Evolutionary conservation across 768 basidiomycete species (phyloP).

Genomic region (Mycena rebaudengoi): DNA sequence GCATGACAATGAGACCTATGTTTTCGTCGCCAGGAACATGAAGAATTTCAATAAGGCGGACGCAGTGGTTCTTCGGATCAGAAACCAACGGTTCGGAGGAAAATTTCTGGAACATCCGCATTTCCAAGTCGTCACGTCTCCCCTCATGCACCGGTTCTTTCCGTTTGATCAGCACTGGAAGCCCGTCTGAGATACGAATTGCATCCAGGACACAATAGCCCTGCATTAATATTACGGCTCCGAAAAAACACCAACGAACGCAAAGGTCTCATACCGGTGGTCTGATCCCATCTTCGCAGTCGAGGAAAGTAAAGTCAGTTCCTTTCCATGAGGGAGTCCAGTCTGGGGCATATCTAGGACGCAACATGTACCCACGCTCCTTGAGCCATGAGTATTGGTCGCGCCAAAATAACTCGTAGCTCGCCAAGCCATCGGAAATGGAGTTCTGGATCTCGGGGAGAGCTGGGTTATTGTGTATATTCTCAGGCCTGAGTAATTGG

Average conservation of each 20-base stretch:
- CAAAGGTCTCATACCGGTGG: background rate
- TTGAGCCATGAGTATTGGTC: background rate
- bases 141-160: conserved; percentile 22
- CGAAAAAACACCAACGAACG: conserved; percentile 14
- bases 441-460: background rate
- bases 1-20: conserved; percentile 36
- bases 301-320: background rate
- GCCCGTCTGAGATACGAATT: conserved; percentile 23
- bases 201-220: background rate
- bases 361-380: background rate
- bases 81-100: conserved; percentile 24
- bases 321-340: conserved; percentile 17
- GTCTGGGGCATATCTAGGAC: background rate
- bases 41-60: conserved; percentile 34
- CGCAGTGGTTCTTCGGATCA: conserved; percentile 39
- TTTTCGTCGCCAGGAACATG: conserved; percentile 26
- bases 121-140: background rate
- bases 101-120: conserved; percentile 6
- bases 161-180: conserved; percentile 29
- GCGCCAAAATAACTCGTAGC: background rate
- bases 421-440: no score
- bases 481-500: background rate
- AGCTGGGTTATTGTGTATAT: background rate
- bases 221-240: background rate
- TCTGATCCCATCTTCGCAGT: background rate